Conservation (phyloP, 2,329 filamentous ascomycete species). For the Daldinia eschscholtzii region DNA sequence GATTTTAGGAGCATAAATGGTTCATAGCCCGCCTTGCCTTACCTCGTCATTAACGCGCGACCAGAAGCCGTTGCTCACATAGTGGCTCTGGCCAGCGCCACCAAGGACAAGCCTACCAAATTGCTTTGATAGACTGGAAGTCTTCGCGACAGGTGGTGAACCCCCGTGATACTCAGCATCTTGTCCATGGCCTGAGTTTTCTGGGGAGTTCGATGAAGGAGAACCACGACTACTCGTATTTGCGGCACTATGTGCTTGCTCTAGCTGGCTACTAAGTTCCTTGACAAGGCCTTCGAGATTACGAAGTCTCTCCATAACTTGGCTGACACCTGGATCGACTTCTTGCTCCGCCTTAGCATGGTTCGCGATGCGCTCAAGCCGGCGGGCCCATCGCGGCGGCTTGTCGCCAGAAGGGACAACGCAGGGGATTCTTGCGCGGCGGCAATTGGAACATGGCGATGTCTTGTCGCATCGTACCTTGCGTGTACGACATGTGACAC, state of each 20-base stretch:
- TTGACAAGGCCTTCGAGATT: constrained; percentile 65
- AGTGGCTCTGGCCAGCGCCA: constrained; percentile 59
- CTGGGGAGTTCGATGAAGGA: constrained; percentile 49
- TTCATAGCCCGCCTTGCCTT: constrained; percentile 32
- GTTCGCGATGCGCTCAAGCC: constrained; percentile 58
- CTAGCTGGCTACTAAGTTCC: constrained; percentile 61
- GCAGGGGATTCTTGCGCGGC: constrained; percentile 65
- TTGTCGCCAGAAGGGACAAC: constrained; percentile 63
- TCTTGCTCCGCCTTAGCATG: constrained; percentile 54
- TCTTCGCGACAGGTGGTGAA: constrained; percentile 16
- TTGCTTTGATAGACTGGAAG: constrained; percentile 53
- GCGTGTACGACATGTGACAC: constrained; percentile 60
- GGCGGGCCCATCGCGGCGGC: constrained; percentile 67
- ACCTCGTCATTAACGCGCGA: constrained; percentile 69
- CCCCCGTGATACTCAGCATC: constrained; percentile 30
- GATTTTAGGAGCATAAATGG: constrained; percentile 7
- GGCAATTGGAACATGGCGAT: constrained; percentile 69
- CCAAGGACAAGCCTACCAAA: constrained; percentile 64
- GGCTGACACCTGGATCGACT: constrained; percentile 49
- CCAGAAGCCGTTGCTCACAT: constrained; percentile 68
- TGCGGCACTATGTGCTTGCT: constrained; percentile 55
- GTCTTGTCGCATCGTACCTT: constrained; percentile 71
- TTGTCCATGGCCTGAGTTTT: constrained; percentile 46
- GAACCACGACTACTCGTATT: constrained; percentile 48
- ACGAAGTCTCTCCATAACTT: constrained; percentile 63